Conservation (phyloP, 805 yeast species). For the Metschnikowia proteae region DNA sequence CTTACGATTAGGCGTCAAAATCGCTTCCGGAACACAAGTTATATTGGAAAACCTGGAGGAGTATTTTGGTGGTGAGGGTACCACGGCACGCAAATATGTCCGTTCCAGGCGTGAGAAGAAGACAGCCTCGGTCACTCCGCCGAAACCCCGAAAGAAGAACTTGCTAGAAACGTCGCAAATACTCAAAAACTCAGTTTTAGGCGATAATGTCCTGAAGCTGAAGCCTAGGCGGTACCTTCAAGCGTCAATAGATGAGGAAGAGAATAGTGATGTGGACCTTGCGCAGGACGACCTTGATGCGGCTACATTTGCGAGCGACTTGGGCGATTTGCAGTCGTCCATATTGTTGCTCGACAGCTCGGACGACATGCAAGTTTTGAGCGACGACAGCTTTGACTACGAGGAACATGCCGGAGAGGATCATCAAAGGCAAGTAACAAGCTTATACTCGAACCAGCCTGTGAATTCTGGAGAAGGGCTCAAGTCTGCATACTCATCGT, state of each 20-base stretch:
- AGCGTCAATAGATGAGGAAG: slow-evolving; percentile 30
- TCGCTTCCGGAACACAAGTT: slow-evolving; percentile 86
- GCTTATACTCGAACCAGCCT: slow-evolving; percentile 86
- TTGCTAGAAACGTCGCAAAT: slow-evolving; percentile 27
- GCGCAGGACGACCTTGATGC: neutral
- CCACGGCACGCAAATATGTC: slow-evolving; percentile 39
- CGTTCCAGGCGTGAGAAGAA: slow-evolving; percentile 2
- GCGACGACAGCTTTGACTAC: slow-evolving; percentile 18
- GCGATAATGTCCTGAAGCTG: slow-evolving; percentile 20
- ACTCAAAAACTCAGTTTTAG: slow-evolving; percentile 20
- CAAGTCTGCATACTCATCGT: slow-evolving; percentile 64
- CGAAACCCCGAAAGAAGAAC: slow-evolving; percentile 8
- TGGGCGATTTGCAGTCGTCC: slow-evolving; percentile 18
- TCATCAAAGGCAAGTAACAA: slow-evolving; percentile 43
- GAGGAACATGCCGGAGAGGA: slow-evolving; percentile 22
- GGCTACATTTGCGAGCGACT: neutral
- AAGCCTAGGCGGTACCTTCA: slow-evolving; percentile 27
- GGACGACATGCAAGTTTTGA: slow-evolving; percentile 10
- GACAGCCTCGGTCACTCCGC: neutral
- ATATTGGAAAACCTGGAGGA: slow-evolving; percentile 77
- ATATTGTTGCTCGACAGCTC: slow-evolving; percentile 24
- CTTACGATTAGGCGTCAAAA: slow-evolving; percentile 73
- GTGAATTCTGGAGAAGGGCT: slow-evolving; percentile 65
- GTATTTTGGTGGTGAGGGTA: slow-evolving; percentile 70
- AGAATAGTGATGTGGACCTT: slow-evolving; percentile 20